Evolutionary conservation across 2,329 filamentous ascomycete genomes (phyloP).

Genomic region (Apiospora phragmitis): DNA sequence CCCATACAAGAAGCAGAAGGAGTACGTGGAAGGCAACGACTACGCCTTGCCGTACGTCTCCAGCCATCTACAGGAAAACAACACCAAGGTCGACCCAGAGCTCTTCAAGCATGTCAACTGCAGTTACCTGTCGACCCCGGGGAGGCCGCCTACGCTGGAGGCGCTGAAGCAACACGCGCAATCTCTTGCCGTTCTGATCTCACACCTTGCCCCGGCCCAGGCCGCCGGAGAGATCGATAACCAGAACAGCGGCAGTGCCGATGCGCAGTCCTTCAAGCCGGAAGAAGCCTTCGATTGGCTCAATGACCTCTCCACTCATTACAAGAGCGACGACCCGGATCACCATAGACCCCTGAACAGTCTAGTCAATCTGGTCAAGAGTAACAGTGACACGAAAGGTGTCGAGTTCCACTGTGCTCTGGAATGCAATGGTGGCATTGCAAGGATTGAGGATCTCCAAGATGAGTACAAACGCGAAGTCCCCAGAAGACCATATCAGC

Average conservation of each 20-base stretch:
- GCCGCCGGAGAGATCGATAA: conserved; percentile 31
- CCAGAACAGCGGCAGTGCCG: conserved; percentile 18
- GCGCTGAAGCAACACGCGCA: conserved; percentile 62
- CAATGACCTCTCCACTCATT: conserved; percentile 48
- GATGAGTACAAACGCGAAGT: conserved; percentile 20
- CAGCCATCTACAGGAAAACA: conserved; percentile 36
- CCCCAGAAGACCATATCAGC: conserved; percentile 40
- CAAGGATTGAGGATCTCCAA: conserved; percentile 5
- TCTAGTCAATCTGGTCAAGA: conserved; percentile 46
- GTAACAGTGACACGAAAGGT: conserved; percentile 41
- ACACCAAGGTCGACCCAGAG: conserved; percentile 24
- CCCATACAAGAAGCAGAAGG: conserved; percentile 28
- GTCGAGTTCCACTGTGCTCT: conserved; percentile 49
- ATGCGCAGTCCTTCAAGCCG: conserved; percentile 33
- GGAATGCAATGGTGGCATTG: conserved; percentile 20
- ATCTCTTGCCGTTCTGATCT: conserved; percentile 54
- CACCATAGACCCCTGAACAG: conserved; percentile 49
- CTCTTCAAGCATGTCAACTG: conserved; percentile 55
- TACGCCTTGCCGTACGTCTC: conserved; percentile 43
- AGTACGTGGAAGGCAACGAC: conserved; percentile 41
- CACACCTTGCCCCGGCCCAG: conserved; percentile 43
- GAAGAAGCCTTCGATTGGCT: conserved; percentile 60
- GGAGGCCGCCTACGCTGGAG: conserved; percentile 52
- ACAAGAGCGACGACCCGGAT: conserved; percentile 47
- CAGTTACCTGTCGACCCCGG: conserved; percentile 55